Conservation (phyloP, 306 rosid genomes). For the Rosa lucieae region DNA sequence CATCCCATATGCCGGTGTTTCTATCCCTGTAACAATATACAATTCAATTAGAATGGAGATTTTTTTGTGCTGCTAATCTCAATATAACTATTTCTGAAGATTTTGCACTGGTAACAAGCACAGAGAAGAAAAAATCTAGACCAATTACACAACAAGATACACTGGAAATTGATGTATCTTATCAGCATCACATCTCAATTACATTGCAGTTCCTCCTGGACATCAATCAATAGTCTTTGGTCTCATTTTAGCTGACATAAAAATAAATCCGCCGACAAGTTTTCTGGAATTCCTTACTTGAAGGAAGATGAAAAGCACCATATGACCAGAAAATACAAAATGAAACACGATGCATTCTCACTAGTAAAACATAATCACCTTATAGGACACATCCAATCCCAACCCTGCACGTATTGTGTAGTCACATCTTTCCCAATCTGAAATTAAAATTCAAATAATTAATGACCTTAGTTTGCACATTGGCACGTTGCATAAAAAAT, state of each 20-base stretch:
- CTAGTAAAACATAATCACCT: constrained; percentile 53
- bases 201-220: background rate
- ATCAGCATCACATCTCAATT: background rate
- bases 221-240: background rate
- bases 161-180: background rate
- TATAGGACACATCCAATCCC: constrained; percentile 99
- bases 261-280: background rate
- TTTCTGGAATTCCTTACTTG: background rate
- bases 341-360: constrained; percentile 15
- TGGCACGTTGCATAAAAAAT: constrained; percentile 10
- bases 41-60: constrained; percentile 25
- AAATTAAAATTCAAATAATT: constrained; percentile 15
- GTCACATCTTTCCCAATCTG: constrained; percentile 98
- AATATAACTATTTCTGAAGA: background rate
- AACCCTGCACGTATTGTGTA: constrained; percentile 90
- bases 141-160: background rate
- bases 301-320: background rate
- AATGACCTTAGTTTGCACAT: constrained; percentile 7
- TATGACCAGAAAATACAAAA: background rate
- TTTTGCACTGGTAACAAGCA: background rate
- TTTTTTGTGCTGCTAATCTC: background rate
- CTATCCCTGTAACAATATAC: constrained; percentile 67
- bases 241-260: background rate
- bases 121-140: background rate
- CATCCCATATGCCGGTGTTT: constrained; percentile 99